These are phyloP conservation scores for Fagus crenata DNA, from an alignment of 306 rosid genomes.

Conservation along the genomic window DNA sequence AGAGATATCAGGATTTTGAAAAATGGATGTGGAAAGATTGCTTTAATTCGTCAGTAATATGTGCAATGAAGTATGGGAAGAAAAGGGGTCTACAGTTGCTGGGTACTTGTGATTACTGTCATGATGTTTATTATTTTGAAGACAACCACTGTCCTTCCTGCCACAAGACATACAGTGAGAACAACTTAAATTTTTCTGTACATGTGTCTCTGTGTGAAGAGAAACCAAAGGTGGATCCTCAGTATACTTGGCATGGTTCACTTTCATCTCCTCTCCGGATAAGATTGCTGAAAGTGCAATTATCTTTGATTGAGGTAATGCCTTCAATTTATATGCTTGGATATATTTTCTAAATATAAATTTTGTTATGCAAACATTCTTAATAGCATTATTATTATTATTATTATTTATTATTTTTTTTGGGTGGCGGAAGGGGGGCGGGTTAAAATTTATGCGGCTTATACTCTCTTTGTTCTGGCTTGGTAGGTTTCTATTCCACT, in stretches of 20 bases:
- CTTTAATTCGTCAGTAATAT: constrained; percentile 44
- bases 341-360: constrained; percentile 18
- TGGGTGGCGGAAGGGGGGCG: background rate
- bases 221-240: constrained; percentile 25
- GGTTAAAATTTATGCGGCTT: background rate
- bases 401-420: constrained; percentile 18
- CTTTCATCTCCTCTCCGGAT: constrained; percentile 51
- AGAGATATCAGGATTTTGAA: constrained; percentile 70
- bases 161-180: constrained; percentile 36
- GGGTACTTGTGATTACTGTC: constrained; percentile 53
- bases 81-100: constrained; percentile 48
- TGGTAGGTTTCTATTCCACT: constrained; percentile 58
- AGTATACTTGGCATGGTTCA: constrained; percentile 27
- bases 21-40: constrained; percentile 72
- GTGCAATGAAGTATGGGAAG: constrained; percentile 53
- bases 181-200: constrained; percentile 39
- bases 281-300: constrained; percentile 57
- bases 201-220: constrained; percentile 39
- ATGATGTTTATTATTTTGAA: constrained; percentile 39
- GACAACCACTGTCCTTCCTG: constrained; percentile 47
- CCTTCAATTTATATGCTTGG: constrained; percentile 23
- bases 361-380: constrained; percentile 2
- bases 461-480: constrained; percentile 23
- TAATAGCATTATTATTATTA: constrained; percentile 13
- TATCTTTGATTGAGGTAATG: constrained; percentile 67